phyloP scores from a whole-genome alignment of 139 green algal genomes.

The Picochlorum sp. region DNA sequence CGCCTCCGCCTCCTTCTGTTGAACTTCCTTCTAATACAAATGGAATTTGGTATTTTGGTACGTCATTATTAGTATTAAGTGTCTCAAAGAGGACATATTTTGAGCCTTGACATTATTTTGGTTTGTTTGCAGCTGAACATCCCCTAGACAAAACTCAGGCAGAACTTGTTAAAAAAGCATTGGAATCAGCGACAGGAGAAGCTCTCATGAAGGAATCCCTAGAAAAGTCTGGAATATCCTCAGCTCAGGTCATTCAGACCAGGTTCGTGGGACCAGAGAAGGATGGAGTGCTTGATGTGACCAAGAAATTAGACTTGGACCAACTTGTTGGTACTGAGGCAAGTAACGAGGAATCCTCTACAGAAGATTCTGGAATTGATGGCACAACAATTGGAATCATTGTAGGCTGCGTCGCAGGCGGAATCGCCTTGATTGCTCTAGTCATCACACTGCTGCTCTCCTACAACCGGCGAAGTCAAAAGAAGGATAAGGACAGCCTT shows the following conservation, averaged over 20 bases:
- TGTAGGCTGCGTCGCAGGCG: conserved; percentile 7
- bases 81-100: no score
- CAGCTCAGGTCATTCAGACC: not conserved
- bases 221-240: not conserved
- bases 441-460: not conserved
- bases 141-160: not conserved
- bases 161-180: not conserved
- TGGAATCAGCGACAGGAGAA: not conserved
- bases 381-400: conserved; percentile 6
- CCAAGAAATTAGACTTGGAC: conserved; percentile 4
- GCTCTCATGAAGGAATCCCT: not conserved
- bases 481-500: not conserved
- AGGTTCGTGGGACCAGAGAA: not conserved
- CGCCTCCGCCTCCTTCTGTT: not conserved
- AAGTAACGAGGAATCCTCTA: not conserved
- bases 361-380: not conserved
- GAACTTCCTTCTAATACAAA: not conserved
- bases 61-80: not conserved
- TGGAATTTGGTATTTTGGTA: conserved; percentile 15
- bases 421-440: not conserved
- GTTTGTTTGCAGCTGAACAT: not conserved
- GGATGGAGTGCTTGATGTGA: conserved; percentile 8
- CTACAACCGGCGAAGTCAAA: not conserved
- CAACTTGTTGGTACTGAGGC: not conserved
- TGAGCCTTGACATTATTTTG: not conserved